phyloP scores from a whole-genome alignment of 2,329 filamentous ascomycete species.

The Phoma sp. region DNA sequence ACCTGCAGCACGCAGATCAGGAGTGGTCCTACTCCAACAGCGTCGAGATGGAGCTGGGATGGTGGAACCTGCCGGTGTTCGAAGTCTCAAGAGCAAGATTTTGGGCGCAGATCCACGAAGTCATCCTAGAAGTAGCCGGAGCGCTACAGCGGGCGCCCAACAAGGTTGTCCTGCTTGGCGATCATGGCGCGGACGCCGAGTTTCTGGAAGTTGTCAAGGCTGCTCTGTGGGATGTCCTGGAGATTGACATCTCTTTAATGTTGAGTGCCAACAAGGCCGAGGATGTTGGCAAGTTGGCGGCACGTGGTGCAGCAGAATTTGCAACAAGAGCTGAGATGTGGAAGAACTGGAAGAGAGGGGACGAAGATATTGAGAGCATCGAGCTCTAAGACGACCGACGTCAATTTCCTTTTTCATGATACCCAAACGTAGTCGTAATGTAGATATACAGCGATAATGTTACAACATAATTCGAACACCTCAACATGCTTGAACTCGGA shows the following conservation, averaged over 20 bases:
- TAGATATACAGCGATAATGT: conserved; percentile 13
- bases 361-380: conserved; percentile 9
- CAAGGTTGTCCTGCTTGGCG: conserved; percentile 33
- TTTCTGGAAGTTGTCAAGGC: conserved; percentile 31
- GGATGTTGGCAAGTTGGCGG: conserved; percentile 23
- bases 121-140: conserved; percentile 23
- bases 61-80: conserved; percentile 36
- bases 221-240: conserved; percentile 29
- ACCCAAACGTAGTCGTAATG: conserved; percentile 19
- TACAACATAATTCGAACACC: conserved; percentile 2
- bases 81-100: conserved; percentile 32
- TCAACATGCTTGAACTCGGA: neutral
- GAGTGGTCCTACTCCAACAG: conserved; percentile 14
- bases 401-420: conserved; percentile 11
- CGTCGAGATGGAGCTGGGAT: conserved; percentile 28
- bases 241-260: conserved; percentile 27
- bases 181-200: conserved; percentile 30
- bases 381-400: conserved; percentile 12
- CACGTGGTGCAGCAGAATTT: conserved; percentile 36
- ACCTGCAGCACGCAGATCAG: conserved; percentile 15
- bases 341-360: neutral
- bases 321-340: conserved; percentile 20
- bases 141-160: conserved; percentile 22
- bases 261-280: conserved; percentile 18
- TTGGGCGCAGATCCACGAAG: conserved; percentile 32